phyloP scores from a whole-genome alignment of 257 asterid species.

The Scutellaria baicalensis region DNA sequence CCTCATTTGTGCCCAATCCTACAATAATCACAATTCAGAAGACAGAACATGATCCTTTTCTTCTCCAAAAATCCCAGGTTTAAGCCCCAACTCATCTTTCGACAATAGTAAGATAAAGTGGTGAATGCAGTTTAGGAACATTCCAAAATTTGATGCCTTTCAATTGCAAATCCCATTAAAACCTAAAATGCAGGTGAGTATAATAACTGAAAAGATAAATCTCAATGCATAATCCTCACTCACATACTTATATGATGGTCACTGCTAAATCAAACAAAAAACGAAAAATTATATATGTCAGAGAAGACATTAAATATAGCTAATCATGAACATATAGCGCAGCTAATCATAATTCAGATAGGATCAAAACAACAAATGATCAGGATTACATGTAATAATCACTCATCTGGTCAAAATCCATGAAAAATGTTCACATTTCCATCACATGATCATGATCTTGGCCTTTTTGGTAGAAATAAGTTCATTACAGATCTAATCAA shows the following conservation, averaged over 20 bases:
- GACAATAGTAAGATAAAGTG: not conserved
- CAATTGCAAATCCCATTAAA: not conserved
- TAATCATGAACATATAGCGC: not conserved
- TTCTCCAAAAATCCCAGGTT: not conserved
- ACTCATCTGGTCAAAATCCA: not conserved
- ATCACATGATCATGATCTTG: not conserved
- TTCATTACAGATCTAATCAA: conserved; percentile 5
- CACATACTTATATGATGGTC: not conserved
- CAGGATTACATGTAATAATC: not conserved
- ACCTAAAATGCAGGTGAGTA: not conserved
- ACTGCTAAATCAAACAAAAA: not conserved
- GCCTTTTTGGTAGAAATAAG: not conserved
- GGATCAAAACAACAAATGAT: too few species aligned
- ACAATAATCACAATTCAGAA: conserved; percentile 6
- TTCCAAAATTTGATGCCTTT: not conserved
- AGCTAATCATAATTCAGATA: too few species aligned
- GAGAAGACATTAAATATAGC: not conserved
- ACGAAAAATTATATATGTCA: too few species aligned
- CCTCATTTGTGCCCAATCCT: conserved; percentile 91
- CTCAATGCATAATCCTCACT: not conserved
- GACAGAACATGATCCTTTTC: not conserved
- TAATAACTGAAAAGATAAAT: not conserved
- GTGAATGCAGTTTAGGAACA: not conserved
- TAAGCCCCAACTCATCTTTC: not conserved
- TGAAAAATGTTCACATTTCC: not conserved